Percentiles rank a stretch among this genome's conserved stretches.
These are phyloP conservation scores for Chaetomiaceae sp. DNA, from an alignment of 2,329 filamentous ascomycete species.

Conservation along the genomic window DNA sequence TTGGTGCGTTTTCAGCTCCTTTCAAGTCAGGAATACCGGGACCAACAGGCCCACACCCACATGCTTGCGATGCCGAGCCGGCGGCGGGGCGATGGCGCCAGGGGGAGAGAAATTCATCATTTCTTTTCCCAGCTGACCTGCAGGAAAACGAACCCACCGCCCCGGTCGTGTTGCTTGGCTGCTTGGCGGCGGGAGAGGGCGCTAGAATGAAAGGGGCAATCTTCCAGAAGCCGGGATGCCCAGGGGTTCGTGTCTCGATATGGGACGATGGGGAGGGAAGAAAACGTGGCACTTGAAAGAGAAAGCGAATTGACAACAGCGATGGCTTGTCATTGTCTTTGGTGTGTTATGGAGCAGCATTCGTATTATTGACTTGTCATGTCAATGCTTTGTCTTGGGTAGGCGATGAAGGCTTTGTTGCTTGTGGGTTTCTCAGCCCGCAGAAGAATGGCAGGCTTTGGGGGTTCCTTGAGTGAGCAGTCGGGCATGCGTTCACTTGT, in stretches of 20 bases:
- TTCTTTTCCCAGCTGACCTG: slow-evolving; percentile 5
- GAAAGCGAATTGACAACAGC: too few species aligned
- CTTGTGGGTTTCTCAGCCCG: too few species aligned
- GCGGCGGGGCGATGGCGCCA: background rate
- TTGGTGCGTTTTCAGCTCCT: too few species aligned
- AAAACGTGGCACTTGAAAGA: background rate
- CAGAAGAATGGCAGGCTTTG: too few species aligned
- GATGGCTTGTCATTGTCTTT: background rate
- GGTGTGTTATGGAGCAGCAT: background rate
- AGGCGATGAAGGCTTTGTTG: background rate
- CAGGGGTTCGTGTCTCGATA: background rate
- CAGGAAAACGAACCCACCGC: background rate
- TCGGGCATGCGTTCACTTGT: too few species aligned
- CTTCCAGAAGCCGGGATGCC: slow-evolving; percentile 19
- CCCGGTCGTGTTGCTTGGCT: too few species aligned
- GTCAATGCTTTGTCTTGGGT: background rate
- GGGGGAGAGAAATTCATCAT: background rate
- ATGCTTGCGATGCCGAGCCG: background rate
- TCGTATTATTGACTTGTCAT: background rate
- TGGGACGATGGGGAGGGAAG: background rate
- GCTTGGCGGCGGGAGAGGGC: background rate
- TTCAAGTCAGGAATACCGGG: background rate
- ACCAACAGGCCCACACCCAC: background rate
- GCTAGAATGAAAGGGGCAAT: slow-evolving; percentile 20
- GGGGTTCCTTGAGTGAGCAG: too few species aligned